Conservation (phyloP, 1,284 basidiomycete genomes). For the Microbotryomycetes sp. region DNA sequence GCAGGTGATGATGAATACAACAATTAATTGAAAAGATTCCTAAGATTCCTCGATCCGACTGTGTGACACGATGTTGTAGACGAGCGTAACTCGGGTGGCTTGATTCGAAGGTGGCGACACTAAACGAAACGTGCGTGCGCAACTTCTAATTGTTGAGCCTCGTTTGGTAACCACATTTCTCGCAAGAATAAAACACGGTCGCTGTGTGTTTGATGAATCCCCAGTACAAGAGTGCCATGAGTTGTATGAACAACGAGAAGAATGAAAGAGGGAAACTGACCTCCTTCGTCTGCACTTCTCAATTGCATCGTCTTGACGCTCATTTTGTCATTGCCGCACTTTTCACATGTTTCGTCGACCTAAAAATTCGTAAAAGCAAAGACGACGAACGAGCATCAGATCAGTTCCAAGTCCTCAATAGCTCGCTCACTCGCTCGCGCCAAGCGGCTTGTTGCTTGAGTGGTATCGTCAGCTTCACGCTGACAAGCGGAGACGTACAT, state of each 20-base stretch:
- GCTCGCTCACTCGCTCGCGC: no score
- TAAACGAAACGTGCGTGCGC: no score
- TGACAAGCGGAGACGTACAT: conserved; percentile 39
- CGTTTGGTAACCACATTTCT: conserved; percentile 24
- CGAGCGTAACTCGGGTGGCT: no score
- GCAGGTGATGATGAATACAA: no score
- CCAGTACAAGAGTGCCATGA: neutral
- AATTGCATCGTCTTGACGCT: conserved; percentile 47
- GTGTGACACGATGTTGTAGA: no score
- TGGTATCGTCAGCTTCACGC: no score
- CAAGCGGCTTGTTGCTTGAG: no score
- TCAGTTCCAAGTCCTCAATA: no score
- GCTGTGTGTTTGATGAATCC: conserved; percentile 5
- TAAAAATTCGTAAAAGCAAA: conserved; percentile 41
- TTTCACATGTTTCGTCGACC: conserved; percentile 88
- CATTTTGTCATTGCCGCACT: conserved; percentile 58
- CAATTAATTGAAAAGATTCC: no score
- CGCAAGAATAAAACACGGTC: conserved; percentile 32
- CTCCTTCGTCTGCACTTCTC: conserved; percentile 45
- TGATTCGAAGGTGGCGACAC: no score
- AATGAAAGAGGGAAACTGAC: conserved; percentile 14
- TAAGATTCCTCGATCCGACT: no score
- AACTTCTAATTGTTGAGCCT: conserved; percentile 31
- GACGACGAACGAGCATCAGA: neutral
- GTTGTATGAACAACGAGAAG: neutral